These are phyloP conservation scores for Cladosporium sp. DNA, from an alignment of 2,329 filamentous ascomycete species.

Conservation along the genomic window DNA sequence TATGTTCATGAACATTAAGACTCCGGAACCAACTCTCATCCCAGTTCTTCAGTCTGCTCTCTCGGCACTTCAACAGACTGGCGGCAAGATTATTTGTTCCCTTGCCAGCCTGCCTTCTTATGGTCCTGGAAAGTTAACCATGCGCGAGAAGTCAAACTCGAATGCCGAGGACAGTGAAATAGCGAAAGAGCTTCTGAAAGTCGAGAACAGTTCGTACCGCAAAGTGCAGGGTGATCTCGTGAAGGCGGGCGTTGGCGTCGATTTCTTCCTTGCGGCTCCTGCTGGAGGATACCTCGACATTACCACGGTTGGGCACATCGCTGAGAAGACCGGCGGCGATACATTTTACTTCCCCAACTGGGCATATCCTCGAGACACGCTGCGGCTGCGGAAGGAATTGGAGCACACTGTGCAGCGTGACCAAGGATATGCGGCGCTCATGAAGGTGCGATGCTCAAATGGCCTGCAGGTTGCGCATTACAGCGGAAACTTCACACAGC, in stretches of 20 bases:
- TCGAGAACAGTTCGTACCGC: slow-evolving; percentile 82
- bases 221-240: slow-evolving; percentile 85
- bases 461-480: slow-evolving; percentile 91
- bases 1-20: slow-evolving; percentile 82
- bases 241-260: slow-evolving; percentile 75
- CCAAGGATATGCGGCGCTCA: slow-evolving; percentile 89
- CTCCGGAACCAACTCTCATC: slow-evolving; percentile 81
- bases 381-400: slow-evolving; percentile 79
- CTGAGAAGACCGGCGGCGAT: slow-evolving; percentile 87
- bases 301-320: slow-evolving; percentile 82
- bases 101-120: slow-evolving; percentile 83
- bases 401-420: slow-evolving; percentile 80
- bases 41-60: slow-evolving; percentile 78
- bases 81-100: slow-evolving; percentile 87
- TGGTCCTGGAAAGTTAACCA: slow-evolving; percentile 77
- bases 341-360: slow-evolving; percentile 98
- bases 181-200: slow-evolving; percentile 85
- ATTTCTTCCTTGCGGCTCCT: slow-evolving; percentile 91
- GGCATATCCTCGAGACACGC: slow-evolving; percentile 74
- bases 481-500: slow-evolving; percentile 92
- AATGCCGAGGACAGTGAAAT: slow-evolving; percentile 82
- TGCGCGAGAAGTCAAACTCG: slow-evolving; percentile 78
- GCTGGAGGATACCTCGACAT: slow-evolving; percentile 88
- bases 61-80: slow-evolving; percentile 75
- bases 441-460: slow-evolving; percentile 98